phyloP scores from a whole-genome alignment of 148 eudicot species.

The Polygonum aviculare region DNA sequence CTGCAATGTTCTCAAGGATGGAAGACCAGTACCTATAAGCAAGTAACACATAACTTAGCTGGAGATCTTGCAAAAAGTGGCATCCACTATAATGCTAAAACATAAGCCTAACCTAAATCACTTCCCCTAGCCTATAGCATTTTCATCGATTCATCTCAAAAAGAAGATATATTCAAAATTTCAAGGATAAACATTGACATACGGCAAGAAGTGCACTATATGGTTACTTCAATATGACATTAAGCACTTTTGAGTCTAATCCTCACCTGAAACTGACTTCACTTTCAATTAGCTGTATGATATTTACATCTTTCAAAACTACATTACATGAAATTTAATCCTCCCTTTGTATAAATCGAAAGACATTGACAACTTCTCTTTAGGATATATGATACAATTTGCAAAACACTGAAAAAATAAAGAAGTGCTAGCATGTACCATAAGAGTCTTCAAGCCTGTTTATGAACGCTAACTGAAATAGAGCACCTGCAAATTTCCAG shows the following conservation, averaged over 20 bases:
- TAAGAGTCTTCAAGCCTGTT: conserved; percentile 67
- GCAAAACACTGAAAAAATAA: conserved; percentile 8
- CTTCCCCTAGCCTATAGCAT: background rate
- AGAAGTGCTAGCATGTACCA: conserved; percentile 33
- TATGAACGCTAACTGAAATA: conserved; percentile 66
- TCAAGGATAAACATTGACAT: background rate
- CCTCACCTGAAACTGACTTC: background rate
- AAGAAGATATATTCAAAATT: background rate
- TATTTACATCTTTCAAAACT: background rate
- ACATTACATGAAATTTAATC: background rate
- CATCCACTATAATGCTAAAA: background rate
- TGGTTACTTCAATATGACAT: background rate
- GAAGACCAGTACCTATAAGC: conserved; percentile 8
- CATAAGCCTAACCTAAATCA: background rate
- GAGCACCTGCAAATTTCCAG: conserved; percentile 50
- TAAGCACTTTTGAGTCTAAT: background rate
- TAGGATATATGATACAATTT: conserved; percentile 10
- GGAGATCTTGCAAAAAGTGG: background rate
- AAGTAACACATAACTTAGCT: background rate
- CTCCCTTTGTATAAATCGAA: background rate
- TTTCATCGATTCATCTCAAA: background rate
- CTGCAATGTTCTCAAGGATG: conserved; percentile 6
- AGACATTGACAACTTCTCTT: background rate
- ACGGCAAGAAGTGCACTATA: background rate
- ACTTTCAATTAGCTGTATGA: background rate